These are phyloP conservation scores for Omphalotus olearius DNA, from an alignment of 1,284 basidiomycete genomes.

Conservation along the genomic window DNA sequence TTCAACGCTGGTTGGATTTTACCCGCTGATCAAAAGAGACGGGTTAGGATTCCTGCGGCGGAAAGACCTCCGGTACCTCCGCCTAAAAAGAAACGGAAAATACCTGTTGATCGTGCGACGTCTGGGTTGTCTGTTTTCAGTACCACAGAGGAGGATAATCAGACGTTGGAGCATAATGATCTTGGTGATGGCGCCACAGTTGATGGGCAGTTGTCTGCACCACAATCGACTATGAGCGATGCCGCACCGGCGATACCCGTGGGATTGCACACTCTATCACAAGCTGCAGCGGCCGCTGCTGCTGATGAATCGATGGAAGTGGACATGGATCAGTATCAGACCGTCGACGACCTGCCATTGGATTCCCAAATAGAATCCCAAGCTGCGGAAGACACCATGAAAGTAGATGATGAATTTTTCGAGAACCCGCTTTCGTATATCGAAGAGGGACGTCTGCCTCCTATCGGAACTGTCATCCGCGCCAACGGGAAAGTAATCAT, in stretches of 20 bases:
- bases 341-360: neutral
- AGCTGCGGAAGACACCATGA: neutral
- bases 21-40: slow-evolving; percentile 64
- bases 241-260: neutral
- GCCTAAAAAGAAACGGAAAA: slow-evolving; percentile 51
- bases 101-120: slow-evolving; percentile 34
- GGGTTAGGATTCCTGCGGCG: slow-evolving; percentile 44
- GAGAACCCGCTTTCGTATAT: neutral
- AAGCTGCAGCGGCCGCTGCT: neutral
- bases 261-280: slow-evolving; percentile 1
- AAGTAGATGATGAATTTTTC: neutral
- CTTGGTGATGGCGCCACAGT: neutral
- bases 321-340: neutral
- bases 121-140: slow-evolving; percentile 49
- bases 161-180: slow-evolving; percentile 28
- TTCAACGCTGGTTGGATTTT: slow-evolving; percentile 92
- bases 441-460: slow-evolving; percentile 2
- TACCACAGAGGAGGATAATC: slow-evolving; percentile 46
- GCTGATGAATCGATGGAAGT: neutral
- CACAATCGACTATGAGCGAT: slow-evolving; percentile 15
- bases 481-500: slow-evolving; percentile 45
- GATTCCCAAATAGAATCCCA: neutral
- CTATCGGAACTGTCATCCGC: neutral
- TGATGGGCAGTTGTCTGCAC: neutral
- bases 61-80: slow-evolving; percentile 31